Evolutionary conservation across 768 basidiomycete genomes (phyloP).

Genomic region (Calvatia gigantea): DNA sequence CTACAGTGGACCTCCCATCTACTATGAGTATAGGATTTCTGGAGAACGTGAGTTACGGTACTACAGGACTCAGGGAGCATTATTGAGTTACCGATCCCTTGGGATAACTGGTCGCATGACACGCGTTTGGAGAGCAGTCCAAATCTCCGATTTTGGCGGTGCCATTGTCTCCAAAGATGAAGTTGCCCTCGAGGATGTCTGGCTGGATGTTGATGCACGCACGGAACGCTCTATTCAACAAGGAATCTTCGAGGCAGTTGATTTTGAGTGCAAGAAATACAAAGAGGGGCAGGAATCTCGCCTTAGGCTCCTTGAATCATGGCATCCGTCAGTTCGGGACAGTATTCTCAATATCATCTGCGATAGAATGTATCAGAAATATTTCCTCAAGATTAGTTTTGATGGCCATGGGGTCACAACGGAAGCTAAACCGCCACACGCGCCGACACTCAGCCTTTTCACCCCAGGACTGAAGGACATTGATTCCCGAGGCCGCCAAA

Average conservation of each 20-base stretch:
- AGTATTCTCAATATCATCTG: not conserved
- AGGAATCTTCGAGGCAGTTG: constrained; percentile 8
- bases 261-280: not conserved
- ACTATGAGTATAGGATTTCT: not conserved
- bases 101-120: constrained; percentile 4
- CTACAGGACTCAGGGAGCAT: not conserved
- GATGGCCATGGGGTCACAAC: not conserved
- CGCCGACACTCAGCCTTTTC: not conserved
- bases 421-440: not conserved
- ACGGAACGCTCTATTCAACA: constrained; percentile 15
- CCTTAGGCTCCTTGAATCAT: not conserved
- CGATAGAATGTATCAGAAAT: not conserved
- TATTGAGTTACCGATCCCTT: not conserved
- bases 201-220: constrained; percentile 11
- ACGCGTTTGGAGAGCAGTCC: not conserved
- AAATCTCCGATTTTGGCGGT: not conserved
- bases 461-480: not conserved
- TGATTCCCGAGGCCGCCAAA: not conserved
- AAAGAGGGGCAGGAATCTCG: not conserved
- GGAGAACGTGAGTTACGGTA: not conserved
- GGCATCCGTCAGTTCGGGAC: not conserved
- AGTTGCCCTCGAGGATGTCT: constrained; percentile 18
- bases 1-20: not conserved
- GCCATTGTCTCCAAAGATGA: not conserved
- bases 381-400: not conserved